Conservation (phyloP, 1,139 yeast species). For the Debaryomyces coudertii region DNA sequence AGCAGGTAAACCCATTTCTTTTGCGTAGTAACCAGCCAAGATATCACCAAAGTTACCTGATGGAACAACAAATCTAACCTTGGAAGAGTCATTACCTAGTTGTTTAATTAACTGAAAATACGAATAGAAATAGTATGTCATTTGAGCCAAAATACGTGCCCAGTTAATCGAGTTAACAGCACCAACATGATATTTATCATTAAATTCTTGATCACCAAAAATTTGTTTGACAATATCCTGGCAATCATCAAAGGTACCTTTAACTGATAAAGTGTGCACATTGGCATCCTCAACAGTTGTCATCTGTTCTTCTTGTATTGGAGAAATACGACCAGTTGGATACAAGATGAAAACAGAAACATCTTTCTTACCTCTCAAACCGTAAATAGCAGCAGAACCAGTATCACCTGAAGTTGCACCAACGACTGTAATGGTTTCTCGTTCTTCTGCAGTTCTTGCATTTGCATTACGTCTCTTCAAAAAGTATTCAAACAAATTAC, state of each 20-base stretch:
- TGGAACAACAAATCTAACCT: slow-evolving; percentile 88
- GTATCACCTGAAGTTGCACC: slow-evolving; percentile 99
- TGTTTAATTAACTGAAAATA: slow-evolving; percentile 71
- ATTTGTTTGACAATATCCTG: slow-evolving; percentile 94
- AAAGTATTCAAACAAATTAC: slow-evolving; percentile 92
- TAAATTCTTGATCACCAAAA: slow-evolving; percentile 87
- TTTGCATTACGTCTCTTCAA: slow-evolving; percentile 73
- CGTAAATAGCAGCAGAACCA: slow-evolving; percentile 98
- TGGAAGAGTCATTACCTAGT: slow-evolving; percentile 34
- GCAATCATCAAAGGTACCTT: slow-evolving; percentile 97
- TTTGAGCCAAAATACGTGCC: slow-evolving; percentile 98
- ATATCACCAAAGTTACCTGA: slow-evolving; percentile 98
- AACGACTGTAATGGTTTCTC: slow-evolving; percentile 89
- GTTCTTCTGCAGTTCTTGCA: slow-evolving; percentile 56
- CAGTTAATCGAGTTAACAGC: slow-evolving; percentile 98
- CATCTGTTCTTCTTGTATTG: slow-evolving; percentile 98
- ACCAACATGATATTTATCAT: slow-evolving; percentile 88
- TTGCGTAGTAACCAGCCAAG: slow-evolving; percentile 93
- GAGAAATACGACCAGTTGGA: slow-evolving; percentile 97
- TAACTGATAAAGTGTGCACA: slow-evolving; percentile 92
- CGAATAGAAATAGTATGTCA: slow-evolving; percentile 92
- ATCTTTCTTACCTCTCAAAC: slow-evolving; percentile 93
- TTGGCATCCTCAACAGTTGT: slow-evolving; percentile 93
- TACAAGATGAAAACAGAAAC: slow-evolving; percentile 93
- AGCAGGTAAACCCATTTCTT: slow-evolving; percentile 92